A percentile compares a stretch with the other conserved stretches of the same genome.
These are phyloP conservation scores for Colletotrichum sp. DNA, from an alignment of 2,329 filamentous ascomycete genomes.

Conservation along the genomic window DNA sequence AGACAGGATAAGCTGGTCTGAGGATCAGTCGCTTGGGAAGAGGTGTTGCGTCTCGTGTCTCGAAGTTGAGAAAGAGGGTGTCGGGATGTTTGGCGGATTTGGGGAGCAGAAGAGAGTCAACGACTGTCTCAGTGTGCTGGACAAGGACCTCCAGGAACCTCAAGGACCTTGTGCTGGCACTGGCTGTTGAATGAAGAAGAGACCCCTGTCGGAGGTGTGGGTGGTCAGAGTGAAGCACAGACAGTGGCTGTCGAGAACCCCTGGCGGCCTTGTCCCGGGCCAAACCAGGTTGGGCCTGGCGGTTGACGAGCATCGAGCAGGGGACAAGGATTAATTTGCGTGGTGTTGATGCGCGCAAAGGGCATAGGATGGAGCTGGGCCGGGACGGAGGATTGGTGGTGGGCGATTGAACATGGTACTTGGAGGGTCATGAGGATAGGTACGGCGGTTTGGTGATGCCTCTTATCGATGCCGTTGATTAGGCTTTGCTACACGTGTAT, in stretches of 20 bases:
- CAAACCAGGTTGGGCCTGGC: slow-evolving; percentile 18
- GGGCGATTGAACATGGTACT: background rate
- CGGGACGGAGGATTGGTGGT: background rate
- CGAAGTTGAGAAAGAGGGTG: slow-evolving; percentile 20
- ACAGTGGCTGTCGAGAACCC: slow-evolving; percentile 20
- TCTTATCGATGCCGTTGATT: background rate
- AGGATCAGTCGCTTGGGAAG: slow-evolving; percentile 13
- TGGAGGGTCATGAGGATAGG: background rate
- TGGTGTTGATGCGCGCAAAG: background rate
- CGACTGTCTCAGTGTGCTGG: background rate
- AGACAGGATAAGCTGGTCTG: slow-evolving; percentile 19
- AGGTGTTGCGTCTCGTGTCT: slow-evolving; percentile 20
- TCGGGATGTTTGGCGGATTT: slow-evolving; percentile 14
- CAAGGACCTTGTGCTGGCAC: background rate
- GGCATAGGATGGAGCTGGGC: background rate
- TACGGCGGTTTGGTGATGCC: background rate
- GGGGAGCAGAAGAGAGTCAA: slow-evolving; percentile 1
- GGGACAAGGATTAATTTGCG: background rate
- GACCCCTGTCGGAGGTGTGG: slow-evolving; percentile 15
- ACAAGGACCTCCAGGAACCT: background rate
- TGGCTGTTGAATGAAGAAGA: slow-evolving; percentile 4
- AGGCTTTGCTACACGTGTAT: slow-evolving; percentile 6
- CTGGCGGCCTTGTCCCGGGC: slow-evolving; percentile 15
- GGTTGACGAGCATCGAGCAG: slow-evolving; percentile 18
- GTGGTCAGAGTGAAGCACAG: slow-evolving; percentile 20